phyloP scores from a whole-genome alignment of 2,329 filamentous ascomycete species.

The Penicillium sp. region DNA sequence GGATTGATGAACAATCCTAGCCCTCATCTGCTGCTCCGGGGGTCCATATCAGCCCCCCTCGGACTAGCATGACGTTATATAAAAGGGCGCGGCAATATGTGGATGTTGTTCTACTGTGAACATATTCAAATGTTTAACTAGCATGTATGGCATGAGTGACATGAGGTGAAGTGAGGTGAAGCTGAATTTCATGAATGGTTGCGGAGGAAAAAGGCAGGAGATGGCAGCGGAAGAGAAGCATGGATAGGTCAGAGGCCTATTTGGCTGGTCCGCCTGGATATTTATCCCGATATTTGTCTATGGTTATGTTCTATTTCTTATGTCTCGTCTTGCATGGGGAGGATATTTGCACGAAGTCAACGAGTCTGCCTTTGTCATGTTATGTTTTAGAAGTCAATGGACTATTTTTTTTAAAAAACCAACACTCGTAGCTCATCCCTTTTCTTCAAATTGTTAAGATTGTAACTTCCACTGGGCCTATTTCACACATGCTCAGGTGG shows the following conservation, averaged over 20 bases:
- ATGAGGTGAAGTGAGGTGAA: slow-evolving; percentile 2
- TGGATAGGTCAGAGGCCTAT: slow-evolving; percentile 5
- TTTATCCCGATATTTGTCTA: background rate
- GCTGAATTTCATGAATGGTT: background rate
- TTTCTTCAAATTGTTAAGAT: too few species aligned
- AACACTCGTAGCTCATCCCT: background rate
- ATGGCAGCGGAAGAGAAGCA: background rate
- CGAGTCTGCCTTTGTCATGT: slow-evolving; percentile 9
- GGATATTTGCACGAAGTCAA: slow-evolving; percentile 9
- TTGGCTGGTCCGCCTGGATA: slow-evolving; percentile 7
- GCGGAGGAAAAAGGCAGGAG: background rate
- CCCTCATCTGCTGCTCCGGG: background rate
- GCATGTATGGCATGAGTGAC: slow-evolving; percentile 8
- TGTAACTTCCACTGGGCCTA: background rate
- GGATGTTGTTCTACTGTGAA: slow-evolving; percentile 4
- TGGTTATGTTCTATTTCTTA: slow-evolving; percentile 1
- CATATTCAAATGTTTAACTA: slow-evolving; percentile 1
- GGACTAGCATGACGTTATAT: background rate
- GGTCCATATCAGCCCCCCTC: background rate
- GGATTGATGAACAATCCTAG: background rate
- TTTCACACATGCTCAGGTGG: background rate
- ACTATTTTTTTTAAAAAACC: background rate
- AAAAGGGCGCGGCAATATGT: background rate
- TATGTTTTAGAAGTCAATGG: slow-evolving; percentile 8
- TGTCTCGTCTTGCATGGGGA: background rate